phyloP scores from a whole-genome alignment of 805 yeast genomes.

The Yarrowia divulgata region DNA sequence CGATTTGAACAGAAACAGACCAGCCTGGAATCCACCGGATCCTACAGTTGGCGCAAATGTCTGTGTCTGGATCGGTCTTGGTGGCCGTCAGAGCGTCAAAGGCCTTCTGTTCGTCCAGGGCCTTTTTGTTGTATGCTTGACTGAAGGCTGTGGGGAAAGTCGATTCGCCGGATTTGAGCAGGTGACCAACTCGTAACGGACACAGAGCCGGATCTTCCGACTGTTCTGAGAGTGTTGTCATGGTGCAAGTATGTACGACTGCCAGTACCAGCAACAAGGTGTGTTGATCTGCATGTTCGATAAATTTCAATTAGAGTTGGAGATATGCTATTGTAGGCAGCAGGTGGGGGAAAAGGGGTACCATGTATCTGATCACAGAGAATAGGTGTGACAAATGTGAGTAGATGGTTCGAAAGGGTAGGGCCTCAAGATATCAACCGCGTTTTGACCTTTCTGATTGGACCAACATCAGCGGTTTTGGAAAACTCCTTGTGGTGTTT shows the following conservation, averaged over 20 bases:
- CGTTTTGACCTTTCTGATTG: too few relatives aligned
- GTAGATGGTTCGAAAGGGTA: too few relatives aligned
- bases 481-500: too few relatives aligned
- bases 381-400: too few relatives aligned
- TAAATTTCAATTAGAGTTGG: too few relatives aligned
- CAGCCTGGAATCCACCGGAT: constrained; percentile 29
- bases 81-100: constrained; percentile 1
- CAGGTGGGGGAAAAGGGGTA: too few relatives aligned
- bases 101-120: constrained; percentile 1
- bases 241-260: not conserved
- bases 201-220: not conserved
- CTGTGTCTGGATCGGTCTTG: constrained; percentile 15
- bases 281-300: too few relatives aligned
- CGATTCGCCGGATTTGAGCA: constrained; percentile 9
- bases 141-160: not conserved
- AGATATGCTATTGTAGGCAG: too few relatives aligned
- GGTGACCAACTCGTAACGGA: constrained; percentile 15
- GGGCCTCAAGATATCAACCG: too few relatives aligned
- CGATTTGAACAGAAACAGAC: constrained; percentile 17
- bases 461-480: too few relatives aligned
- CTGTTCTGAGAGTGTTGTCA: not conserved
- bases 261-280: not conserved
- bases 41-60: constrained; percentile 24
- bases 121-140: constrained; percentile 30
- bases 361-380: too few relatives aligned